These are phyloP conservation scores for Salvia hispanica DNA, from an alignment of 257 asterid species.

Conservation along the genomic window DNA sequence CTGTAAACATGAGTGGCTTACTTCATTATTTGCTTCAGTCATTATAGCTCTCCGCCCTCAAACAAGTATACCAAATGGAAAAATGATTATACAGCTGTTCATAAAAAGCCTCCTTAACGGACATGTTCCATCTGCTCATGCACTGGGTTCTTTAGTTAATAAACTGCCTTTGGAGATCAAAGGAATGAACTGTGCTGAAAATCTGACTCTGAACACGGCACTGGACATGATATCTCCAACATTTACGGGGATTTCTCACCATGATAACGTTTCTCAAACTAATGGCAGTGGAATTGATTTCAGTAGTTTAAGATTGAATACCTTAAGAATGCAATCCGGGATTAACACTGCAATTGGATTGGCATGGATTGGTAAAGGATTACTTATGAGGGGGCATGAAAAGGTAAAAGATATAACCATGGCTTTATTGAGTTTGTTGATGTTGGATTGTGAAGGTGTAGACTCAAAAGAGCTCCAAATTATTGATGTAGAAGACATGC, in stretches of 20 bases:
- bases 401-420: slow-evolving; percentile 68
- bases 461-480: slow-evolving; percentile 36
- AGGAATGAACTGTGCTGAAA: slow-evolving; percentile 38
- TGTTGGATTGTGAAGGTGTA: slow-evolving; percentile 41
- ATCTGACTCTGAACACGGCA: slow-evolving; percentile 58
- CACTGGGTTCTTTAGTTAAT: slow-evolving; percentile 91
- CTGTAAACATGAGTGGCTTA: slow-evolving; percentile 58
- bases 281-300: slow-evolving; percentile 44
- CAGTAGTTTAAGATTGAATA: slow-evolving; percentile 45
- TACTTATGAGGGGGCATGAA: slow-evolving; percentile 95
- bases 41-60: slow-evolving; percentile 75
- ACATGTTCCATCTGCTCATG: slow-evolving; percentile 90
- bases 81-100: slow-evolving; percentile 61
- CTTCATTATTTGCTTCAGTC: slow-evolving; percentile 77
- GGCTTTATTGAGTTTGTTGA: slow-evolving; percentile 65
- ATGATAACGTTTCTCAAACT: slow-evolving; percentile 31
- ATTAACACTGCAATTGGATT: slow-evolving; percentile 62
- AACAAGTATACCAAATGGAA: slow-evolving; percentile 58
- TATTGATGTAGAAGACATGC: slow-evolving; percentile 46
- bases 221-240: slow-evolving; percentile 53
- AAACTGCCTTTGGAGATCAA: slow-evolving; percentile 65
- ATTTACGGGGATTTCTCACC: slow-evolving; percentile 41
- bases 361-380: slow-evolving; percentile 97
- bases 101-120: slow-evolving; percentile 56
- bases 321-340: slow-evolving; percentile 37